Evolutionary conservation across 208 protist genomes (phyloP), one percentile per base, ranked within the genome.

Genomic region (Kentomonas sorsogonicus): DNA sequence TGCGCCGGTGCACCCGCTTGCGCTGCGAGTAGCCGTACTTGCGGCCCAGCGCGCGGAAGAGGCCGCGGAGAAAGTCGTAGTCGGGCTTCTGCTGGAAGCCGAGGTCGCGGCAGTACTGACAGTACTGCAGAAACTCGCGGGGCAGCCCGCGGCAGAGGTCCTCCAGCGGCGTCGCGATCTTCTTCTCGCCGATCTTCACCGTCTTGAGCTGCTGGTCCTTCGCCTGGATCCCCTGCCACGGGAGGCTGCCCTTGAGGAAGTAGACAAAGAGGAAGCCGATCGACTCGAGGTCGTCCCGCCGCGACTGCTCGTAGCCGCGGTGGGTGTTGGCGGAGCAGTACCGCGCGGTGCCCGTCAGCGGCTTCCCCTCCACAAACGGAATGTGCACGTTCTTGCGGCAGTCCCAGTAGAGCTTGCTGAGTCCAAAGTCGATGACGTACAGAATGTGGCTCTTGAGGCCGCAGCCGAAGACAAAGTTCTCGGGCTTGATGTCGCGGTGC

Each of bases 241-340:
- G 95, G 1, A 98, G 74, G 2, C 33, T 74, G n/a, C 93, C 87
- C n/a, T 74, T 75, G 26, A 94, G 52, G 53, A 98, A 97, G 61
- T 98, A 98, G 27, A 97, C 71, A 34, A 97, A 66, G 27, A 98
- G 71, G 72, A 95, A 96, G 0, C 92, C 91, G 26, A 97, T 76
- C 10, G 92, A 86, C 72, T 98, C 93, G 25, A 98, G 64, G 66
- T 98, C 95, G 68, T 98, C 95, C 23, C 93, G 77, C 7, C 95
- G 78, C 50, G 84, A 89, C 71, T 98, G 94, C 68, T 97, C 98
- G 63, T 96, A 98, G 36, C 98, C 98, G 22, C 96, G 72, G 78
- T 99, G 99, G 2, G 98, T 98, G 77, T 99, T 99, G 46, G 98
- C 89, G 53, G 84, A 96, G 27, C 98, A 99, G 79, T 99, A 99